Evolutionary conservation across 108 stramenopile species (phyloP), one percentile per base, ranked within the genome.

Genomic region (Craspedostauros australis): DNA sequence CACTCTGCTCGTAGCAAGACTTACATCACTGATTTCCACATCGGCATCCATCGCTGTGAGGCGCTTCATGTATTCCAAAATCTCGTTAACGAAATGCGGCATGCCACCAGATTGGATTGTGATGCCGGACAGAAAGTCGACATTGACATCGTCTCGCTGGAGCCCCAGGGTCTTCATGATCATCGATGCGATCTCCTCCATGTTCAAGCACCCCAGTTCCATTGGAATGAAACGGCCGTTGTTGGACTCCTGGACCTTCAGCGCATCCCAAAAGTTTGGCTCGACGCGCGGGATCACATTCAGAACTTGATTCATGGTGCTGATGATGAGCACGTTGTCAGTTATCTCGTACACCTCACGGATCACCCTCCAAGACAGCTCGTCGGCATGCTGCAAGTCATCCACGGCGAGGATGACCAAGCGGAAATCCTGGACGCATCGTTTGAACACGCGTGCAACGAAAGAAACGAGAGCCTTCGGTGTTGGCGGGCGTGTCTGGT

Each of bases 391-490:
- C 6, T 78, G 76, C 8, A 80, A 52, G 50, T 87, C 81, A 49
- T 87, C 85, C 11, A 87, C 43, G n/a, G 73, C 75, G 26, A 87
- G 41, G 32, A 87, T 31, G 3, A 80, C 78, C n/a, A 81, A 33
- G 19, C 64, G 42, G 0, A 57, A 59, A 41, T 73, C 51, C 30
- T 49, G 40, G 24, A 73, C 82, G 40, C 77, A 76, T 34, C 62
- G 34, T 42, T 74, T 62, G 54, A 82, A 86, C 5, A 72, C 80
- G 21, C 68, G 41, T 7, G 67, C 80, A 44, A 86, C 48, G 42
- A 81, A 86, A 19, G 67, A 29, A n/a, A 75, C 73, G 40, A 86
- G 66, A 22, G 21, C 37, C 23, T 33, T 53, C 4, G n/a, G n/a
- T n/a, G 19, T 41, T 1, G 62, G 20, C 11, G 62, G 62, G 20